Evolutionary conservation across 306 rosid species (phyloP), one percentile per base, ranked within the genome.

Genomic region (Cicer judaicum): DNA sequence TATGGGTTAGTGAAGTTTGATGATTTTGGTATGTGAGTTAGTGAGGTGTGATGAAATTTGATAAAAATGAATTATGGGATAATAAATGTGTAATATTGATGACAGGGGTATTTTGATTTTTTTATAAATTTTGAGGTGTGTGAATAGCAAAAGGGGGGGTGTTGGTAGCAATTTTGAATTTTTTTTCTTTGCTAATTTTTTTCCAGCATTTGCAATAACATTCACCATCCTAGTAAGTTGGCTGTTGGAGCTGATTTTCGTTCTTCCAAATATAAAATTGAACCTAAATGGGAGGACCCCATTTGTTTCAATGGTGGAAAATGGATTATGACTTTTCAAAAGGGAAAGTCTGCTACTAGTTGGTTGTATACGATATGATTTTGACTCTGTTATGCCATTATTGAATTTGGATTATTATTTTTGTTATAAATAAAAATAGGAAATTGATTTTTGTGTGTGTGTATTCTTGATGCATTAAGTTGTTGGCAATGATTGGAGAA

Each of bases 231-330:
- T 7, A 85, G 97, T 85, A 95, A 87, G 81, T 80, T 92, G 82
- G 44, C 62, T 49, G 0, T 4, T 8, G 84, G 84, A 73, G 85
- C 97, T 0, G 99, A 95, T 61, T 85, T 95, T 6, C 18, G 92
- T 63, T 95, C 98, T 60, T 92, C 92, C 77, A 95, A 95, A 84
- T 2, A 89, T 43, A 79, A 85, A 7, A 92, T 95, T 81, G 93
- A 85, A 85, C 99, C 99, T 0, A 95, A 86, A 68, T 92, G 99
- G 99, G 99, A 95, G 85, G 97, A 95, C 74, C 96, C 99, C 19
- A 77, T 95, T 36, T 95, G 97, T 64, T 84, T 91, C 11, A 87
- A 83, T 73, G 99, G 99, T 29, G 99, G 99, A 52, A 95, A 87
- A 61, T 95, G 98, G 99, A 90, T 91, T 46, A 62, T 77, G 7